Evolutionary conservation across 148 eudicot genomes (phyloP), one percentile per base, ranked within the genome.

Genomic region (Arctostaphylos glauca): DNA sequence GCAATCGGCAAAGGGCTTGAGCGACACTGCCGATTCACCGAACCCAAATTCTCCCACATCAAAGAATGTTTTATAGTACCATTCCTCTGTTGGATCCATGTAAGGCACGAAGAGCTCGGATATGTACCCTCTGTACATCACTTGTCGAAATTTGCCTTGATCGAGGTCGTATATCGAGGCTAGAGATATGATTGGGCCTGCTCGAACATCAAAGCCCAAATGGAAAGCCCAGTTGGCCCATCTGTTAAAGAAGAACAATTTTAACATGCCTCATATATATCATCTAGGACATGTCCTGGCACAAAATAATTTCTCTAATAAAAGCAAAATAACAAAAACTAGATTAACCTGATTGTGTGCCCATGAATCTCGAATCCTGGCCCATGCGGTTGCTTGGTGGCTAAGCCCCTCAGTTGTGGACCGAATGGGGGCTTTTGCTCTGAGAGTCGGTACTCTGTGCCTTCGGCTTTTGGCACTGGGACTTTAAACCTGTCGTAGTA

Each of bases 191-290:
- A 86, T 74, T 52, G 85, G 59, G 3, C 90, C 90, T 3, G 85
- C 90, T 82, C 91, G 55, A 64, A 83, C 80, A 68, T 89, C 88
- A 12, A 84, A 89, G 0, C 85, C 82, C 44, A 87, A 19, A 59
- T 90, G 93, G 67, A 91, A 89, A 14, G 59, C 82, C 91, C 93
- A 91, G 31, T 89, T 79, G 4, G 67, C 84, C 91, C 91, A 89
- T 84, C 91, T 90, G 48, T 16, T 3, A 9, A 38, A 25, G 31
- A 31, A 23, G 44, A n/a, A 66, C 13, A 9, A 66, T 25, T 66
- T 1, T 23, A 6, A 21, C 9, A 6, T 21, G 54, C 54, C 9
- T 50, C 9, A 50, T 50, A 50, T 50, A n/a, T n/a, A n/a, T n/a
- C n/a, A n/a, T n/a, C n/a, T n/a, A n/a, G n/a, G n/a, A n/a, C n/a